Conservation (phyloP, 805 yeast genomes). For the Cyberlindnera nakhonratchasimensis region DNA sequence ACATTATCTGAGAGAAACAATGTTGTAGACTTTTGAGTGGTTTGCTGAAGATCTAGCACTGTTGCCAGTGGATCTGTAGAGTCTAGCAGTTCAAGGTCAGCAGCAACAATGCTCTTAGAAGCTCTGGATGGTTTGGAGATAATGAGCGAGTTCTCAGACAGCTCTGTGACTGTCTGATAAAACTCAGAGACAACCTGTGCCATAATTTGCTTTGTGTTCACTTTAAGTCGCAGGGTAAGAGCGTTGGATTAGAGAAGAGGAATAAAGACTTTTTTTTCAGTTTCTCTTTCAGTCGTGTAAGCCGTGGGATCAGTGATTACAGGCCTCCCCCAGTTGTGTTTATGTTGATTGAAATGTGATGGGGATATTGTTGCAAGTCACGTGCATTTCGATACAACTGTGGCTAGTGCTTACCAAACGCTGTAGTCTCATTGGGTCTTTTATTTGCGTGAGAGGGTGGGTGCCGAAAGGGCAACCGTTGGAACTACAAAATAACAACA, state of each 20-base stretch:
- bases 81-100: constrained; percentile 17
- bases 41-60: constrained; percentile 10
- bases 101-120: neutral
- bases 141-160: constrained; percentile 5
- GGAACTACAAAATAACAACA: neutral
- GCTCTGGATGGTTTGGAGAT: constrained; percentile 15
- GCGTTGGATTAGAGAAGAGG: too few species aligned
- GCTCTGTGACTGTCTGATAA: constrained; percentile 6
- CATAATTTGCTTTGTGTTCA: neutral
- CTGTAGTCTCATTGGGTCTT: constrained; percentile 7
- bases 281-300: too few species aligned
- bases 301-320: too few species aligned
- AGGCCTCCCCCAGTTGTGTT: too few species aligned
- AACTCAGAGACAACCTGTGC: constrained; percentile 8
- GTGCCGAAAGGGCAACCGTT: neutral
- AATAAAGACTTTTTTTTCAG: too few species aligned
- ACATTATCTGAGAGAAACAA: constrained; percentile 52
- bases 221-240: too few species aligned
- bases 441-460: neutral
- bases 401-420: constrained; percentile 15
- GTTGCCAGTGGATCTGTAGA: constrained; percentile 17
- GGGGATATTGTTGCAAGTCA: constrained; percentile 14
- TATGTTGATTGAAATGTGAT: neutral
- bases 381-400: constrained; percentile 9
- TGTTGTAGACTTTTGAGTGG: neutral